Evolutionary conservation across 1,284 basidiomycete species (phyloP).

Genomic region (Rhodotorula glutinis): DNA sequence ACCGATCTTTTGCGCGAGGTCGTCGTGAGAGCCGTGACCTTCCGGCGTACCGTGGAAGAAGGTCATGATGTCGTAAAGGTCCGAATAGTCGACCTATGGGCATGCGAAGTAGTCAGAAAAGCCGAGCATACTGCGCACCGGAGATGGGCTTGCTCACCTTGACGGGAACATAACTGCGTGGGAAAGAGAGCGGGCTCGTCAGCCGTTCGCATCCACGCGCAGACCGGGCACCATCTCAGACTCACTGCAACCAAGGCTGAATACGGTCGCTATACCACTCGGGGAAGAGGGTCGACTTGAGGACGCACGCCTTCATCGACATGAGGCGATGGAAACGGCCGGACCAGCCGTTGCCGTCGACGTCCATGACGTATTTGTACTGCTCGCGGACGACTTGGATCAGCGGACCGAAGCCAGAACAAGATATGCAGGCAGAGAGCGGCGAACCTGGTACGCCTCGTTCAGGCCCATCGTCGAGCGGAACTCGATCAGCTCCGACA

Average conservation of each 20-base stretch:
- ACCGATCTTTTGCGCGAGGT: constrained; percentile 41
- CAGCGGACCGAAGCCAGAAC: neutral
- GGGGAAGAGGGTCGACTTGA: constrained; percentile 45
- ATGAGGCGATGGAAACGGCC: constrained; percentile 45
- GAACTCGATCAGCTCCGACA: constrained; percentile 43
- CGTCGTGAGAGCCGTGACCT: constrained; percentile 37
- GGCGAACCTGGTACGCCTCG: constrained; percentile 38
- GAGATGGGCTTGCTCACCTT: constrained; percentile 29
- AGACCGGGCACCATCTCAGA: neutral
- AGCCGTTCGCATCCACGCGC: constrained; percentile 45
- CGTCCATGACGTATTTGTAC: constrained; percentile 46
- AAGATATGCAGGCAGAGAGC: neutral
- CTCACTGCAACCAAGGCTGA: constrained; percentile 45
- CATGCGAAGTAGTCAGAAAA: neutral
- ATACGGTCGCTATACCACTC: constrained; percentile 44
- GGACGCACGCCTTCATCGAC: constrained; percentile 42
- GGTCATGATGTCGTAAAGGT: constrained; percentile 55
- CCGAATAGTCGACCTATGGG: constrained; percentile 48
- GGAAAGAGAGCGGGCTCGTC: neutral
- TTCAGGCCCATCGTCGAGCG: constrained; percentile 43
- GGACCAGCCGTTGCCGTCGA: constrained; percentile 45
- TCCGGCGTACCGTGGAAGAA: constrained; percentile 57
- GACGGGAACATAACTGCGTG: constrained; percentile 47
- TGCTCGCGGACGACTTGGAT: neutral
- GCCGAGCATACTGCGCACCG: neutral